Base-by-base conservation (phyloP, 176 grass and related monocot genomes). In the Chrysopogon serrulatus region DNA sequence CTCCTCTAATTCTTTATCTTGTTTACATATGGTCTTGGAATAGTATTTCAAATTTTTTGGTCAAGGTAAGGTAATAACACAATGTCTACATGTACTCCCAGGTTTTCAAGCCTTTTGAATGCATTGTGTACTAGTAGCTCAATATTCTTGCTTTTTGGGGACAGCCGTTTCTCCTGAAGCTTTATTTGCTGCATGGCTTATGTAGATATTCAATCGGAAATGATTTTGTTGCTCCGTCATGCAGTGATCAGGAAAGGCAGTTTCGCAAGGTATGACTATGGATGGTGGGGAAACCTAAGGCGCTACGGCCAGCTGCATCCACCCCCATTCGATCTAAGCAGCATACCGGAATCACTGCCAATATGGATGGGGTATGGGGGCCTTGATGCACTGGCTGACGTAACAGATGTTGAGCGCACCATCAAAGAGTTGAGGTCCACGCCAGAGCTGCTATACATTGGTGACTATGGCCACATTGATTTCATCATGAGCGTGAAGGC, bases 231-330 rank as follows among this genome's bases (percentile, higher is more conserved):
- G 26, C 68, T 65, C 33, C 19, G 4, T 69, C 62, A 31, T 76
- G 18, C 85, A 98, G 92, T 98, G 95, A 98, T 98, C 74, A 87
- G 95, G 75, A 91, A 91, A 88, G 92, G 95, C 48, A 93, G 88
- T 32, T 98, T 98, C 14, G 85, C 90, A 64, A 95, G 88, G 79
- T 98, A 98, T 17, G 92, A 98, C 79, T 98, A 95, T 4, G 92
- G 95, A 51, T 78, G 42, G 34, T 88, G 33, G 70, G 85, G 88
- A 60, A 98, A 98, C 64, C 11, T 98, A n/a, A 82, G 41, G 81
- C 79, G 11, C 21, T 98, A 98, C 1, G 78, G 87, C 13, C 56
- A 16, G 3, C 61, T 93, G 48, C 74, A 61, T 34, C 90, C 95
- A 35, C 88, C 95, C 21, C 37, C 90, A 33, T 93, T 93, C 27